Evolutionary conservation across 2,329 filamentous ascomycete genomes (phyloP), one percentile per base, ranked within the genome.

Genomic region (Penicillium sp.): DNA sequence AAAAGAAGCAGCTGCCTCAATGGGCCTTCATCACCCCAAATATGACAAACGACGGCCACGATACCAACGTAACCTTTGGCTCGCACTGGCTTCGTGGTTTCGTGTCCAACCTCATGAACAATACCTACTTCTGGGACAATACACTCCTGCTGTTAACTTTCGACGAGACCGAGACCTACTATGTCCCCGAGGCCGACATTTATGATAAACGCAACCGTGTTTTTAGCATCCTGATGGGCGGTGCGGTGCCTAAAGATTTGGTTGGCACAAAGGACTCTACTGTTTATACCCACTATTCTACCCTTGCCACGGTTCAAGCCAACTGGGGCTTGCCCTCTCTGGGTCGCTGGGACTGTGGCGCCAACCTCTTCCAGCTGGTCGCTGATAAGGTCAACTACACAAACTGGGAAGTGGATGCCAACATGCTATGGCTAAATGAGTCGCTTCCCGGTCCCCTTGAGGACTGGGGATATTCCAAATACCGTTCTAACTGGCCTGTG

Each of bases 71-170:
- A 49, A 89, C 85, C 5, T 82, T 84, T 26, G 88, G 89, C 4
- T 89, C 88, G 2, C 67, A 75, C 21, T 95, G 90, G 89, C 84
- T 85, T 16, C 83, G 85, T 43, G 76, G 69, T 43, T 93, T 92
- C 75, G 75, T 95, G 2, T 81, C 84, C 56, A 88, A 89, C 0
- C 84, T 95, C 10, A 79, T 95, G 7, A 72, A 82, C 31, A 82
- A 95, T 76, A 76, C 79, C 49, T 83, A 87, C 64, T 93, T 95
- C 75, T 90, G 88, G 84, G 78, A 89, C 44, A 85, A 89, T 68
- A 93, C 90, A 0, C 82, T 93, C 1, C 83, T 95, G 16, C 78
- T 93, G 9, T 74, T 95, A 60, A 93, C 87, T 16, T 95, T 91
- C 68, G 91, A 96, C 63, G 51, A 52, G 27, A 45, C 39, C n/a